Base-by-base conservation (phyloP, 192 early-diverging fungal genomes). In the Glomus cerebriforme region DNA sequence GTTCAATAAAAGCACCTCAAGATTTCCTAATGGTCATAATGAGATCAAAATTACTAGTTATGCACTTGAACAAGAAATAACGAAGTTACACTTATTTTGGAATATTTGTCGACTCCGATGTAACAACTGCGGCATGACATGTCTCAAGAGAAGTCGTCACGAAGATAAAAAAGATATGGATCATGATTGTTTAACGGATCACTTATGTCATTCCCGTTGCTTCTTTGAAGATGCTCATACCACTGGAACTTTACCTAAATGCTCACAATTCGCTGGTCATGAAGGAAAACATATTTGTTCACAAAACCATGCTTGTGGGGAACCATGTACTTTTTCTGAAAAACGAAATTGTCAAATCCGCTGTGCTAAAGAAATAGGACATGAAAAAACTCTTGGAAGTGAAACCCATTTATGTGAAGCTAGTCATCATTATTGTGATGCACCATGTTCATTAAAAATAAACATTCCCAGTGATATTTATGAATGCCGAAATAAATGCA, bases 381-480 rank as follows among this genome's bases (percentile, higher is more conserved):
- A 84, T 58, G 32, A 77, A 49, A 26, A 47, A 22, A 26, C 34
- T 54, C 58, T 8, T 15, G 73, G 60, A 43, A 79, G 69, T 24
- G 62, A 63, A 24, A 75, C 47, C 58, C 83, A 84, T 75, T 49
- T 71, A 32, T 84, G 83, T 43, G 65, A 73, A 39, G 62, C 83
- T 7, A 45, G 19, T 3, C 24, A 35, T 26, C 83, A 84, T 84
- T 82, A 63, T 45, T 84, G 83, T 59, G 83, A 79, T 22, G 22
- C 58, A 39, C 37, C 82, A 24, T 84, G 83, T 60, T 84, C 83
- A 12, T 78, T 84, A 22, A 73, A 60, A 58, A 31, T 31, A 7
- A 54, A 79, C 24, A 45, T 67, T 1, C 43, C 9, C 17, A 71
- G 32, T 3, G 73, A 58, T 15, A 8, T 19, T 22, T 74, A 74